phyloP scores from a whole-genome alignment of 2,329 filamentous ascomycete genomes.

The Talaromyces sp. region DNA sequence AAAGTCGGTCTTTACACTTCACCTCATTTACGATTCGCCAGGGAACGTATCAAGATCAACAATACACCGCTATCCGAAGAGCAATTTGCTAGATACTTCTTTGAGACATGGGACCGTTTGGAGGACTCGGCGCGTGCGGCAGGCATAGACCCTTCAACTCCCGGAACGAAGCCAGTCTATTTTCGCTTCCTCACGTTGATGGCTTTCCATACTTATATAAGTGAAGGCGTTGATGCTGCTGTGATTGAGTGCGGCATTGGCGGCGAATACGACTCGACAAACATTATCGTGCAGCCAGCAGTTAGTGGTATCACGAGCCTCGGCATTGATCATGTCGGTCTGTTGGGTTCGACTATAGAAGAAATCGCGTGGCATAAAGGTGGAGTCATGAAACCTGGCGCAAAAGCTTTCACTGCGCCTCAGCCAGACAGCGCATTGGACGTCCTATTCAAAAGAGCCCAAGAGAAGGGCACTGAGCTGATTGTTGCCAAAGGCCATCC shows the following conservation, averaged over 20 bases:
- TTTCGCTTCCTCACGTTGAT: constrained; percentile 88
- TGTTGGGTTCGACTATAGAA: constrained; percentile 73
- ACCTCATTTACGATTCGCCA: constrained; percentile 75
- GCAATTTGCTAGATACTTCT: constrained; percentile 72
- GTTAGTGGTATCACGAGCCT: constrained; percentile 72
- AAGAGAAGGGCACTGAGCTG: constrained; percentile 45
- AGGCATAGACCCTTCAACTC: constrained; percentile 47
- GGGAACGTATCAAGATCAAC: constrained; percentile 79
- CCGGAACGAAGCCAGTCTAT: constrained; percentile 73
- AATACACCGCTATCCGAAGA: constrained; percentile 63
- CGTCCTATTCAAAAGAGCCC: constrained; percentile 53
- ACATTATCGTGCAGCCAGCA: constrained; percentile 67
- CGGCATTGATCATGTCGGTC: constrained; percentile 76
- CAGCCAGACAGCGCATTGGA: constrained; percentile 52
- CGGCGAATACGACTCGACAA: constrained; percentile 89
- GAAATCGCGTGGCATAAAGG: constrained; percentile 91
- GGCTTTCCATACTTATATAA: constrained; percentile 76
- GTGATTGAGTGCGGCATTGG: constrained; percentile 93
- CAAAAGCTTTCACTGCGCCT: constrained; percentile 58
- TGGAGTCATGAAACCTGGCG: constrained; percentile 71
- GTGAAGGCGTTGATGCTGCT: constrained; percentile 69
- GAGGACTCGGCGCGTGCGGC: constrained; percentile 50
- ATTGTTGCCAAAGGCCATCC: constrained; percentile 47
- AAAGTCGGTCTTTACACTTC: constrained; percentile 79
- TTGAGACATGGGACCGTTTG: constrained; percentile 72